These are phyloP conservation scores for Biscogniauxia mediterranea DNA, from an alignment of 2,329 filamentous ascomycete species.

Conservation along the genomic window DNA sequence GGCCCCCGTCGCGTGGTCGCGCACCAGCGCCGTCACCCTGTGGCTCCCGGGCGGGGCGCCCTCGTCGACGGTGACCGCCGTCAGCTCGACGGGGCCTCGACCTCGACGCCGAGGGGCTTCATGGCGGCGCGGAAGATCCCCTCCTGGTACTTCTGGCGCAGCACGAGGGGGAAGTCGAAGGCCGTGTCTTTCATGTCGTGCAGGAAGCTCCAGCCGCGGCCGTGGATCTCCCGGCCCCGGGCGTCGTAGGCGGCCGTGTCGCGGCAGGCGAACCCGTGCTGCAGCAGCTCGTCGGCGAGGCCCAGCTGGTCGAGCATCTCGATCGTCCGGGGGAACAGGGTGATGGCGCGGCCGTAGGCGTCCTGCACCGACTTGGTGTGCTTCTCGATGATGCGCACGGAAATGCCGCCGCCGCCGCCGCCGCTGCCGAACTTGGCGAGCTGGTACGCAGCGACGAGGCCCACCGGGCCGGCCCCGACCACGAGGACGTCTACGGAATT, in stretches of 20 bases:
- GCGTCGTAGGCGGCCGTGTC: constrained; percentile 48
- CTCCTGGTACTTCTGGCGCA: constrained; percentile 56
- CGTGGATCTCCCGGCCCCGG: constrained; percentile 41
- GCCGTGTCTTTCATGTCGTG: constrained; percentile 50
- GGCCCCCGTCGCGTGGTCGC: constrained; percentile 2
- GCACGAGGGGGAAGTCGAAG: constrained; percentile 52
- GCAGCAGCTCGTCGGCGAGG: constrained; percentile 47
- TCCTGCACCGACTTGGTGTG: constrained; percentile 42
- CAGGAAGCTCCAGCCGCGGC: constrained; percentile 52
- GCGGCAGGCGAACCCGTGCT: constrained; percentile 52
- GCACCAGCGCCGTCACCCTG: constrained; percentile 11
- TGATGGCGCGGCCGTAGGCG: constrained; percentile 52
- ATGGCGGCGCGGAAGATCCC: constrained; percentile 44
- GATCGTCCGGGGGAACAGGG: constrained; percentile 49
- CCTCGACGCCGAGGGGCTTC: constrained; percentile 33
- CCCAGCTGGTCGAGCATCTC: constrained; percentile 53
- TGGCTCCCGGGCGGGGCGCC: constrained; percentile 20
- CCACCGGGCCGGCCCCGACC: constrained; percentile 45
- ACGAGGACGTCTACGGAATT: constrained; percentile 35
- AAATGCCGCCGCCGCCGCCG: constrained; percentile 30
- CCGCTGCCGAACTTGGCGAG: constrained; percentile 38
- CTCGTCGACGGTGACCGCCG: constrained; percentile 38
- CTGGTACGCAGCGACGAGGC: constrained; percentile 43
- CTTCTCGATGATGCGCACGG: constrained; percentile 48
- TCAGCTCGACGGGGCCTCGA: constrained; percentile 38